These are phyloP conservation scores for Colletotrichum endophyticum DNA, from an alignment of 2,329 filamentous ascomycete genomes.

Conservation along the genomic window DNA sequence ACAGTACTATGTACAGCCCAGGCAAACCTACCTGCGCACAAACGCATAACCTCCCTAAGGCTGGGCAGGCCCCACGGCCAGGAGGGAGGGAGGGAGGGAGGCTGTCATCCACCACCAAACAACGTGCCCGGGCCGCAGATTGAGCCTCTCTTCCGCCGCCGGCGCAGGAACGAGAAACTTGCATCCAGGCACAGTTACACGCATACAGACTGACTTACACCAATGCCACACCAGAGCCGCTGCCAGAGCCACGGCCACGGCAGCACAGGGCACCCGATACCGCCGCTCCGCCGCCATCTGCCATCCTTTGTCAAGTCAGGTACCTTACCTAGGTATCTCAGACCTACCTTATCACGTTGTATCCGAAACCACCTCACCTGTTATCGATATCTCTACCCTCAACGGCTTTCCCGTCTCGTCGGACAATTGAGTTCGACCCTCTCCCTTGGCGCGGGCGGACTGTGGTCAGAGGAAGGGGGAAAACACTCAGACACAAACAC, in stretches of 20 bases:
- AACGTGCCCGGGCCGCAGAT: slow-evolving; percentile 17
- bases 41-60: not conserved
- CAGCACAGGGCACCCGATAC: not conserved
- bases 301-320: not conserved
- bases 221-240: not conserved
- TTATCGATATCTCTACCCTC: not conserved
- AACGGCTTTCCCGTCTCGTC: not conserved
- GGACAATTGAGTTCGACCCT: not conserved
- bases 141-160: not conserved
- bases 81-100: not conserved
- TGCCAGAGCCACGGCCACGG: not conserved
- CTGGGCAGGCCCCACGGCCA: not conserved
- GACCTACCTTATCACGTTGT: not conserved
- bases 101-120: slow-evolving; percentile 12
- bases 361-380: slow-evolving; percentile 8
- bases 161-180: slow-evolving; percentile 17
- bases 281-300: slow-evolving; percentile 3
- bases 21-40: not conserved
- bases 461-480: not conserved
- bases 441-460: slow-evolving; percentile 1
- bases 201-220: not conserved
- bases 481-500: not conserved
- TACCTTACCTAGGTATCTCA: not conserved
- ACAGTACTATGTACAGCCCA: not conserved
- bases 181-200: not conserved